A percentile compares a stretch with the other conserved stretches of the same genome.
Conservation (phyloP, 768 basidiomycete species). For the Mycena capillaripes region DNA sequence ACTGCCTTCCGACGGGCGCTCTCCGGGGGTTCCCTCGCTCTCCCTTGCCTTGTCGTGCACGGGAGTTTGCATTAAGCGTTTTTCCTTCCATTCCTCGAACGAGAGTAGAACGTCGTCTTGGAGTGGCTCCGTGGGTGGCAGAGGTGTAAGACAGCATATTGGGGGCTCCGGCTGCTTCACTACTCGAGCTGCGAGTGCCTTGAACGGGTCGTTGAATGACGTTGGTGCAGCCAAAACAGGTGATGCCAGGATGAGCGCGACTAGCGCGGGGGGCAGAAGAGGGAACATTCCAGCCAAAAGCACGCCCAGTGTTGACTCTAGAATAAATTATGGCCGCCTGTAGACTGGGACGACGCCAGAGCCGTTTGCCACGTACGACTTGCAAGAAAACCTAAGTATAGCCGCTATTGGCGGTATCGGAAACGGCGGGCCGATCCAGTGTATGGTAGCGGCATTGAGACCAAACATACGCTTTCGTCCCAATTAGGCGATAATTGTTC, state of each 20-base stretch:
- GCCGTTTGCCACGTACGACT: constrained; percentile 28
- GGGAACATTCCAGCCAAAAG: constrained; percentile 21
- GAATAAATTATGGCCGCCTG: constrained; percentile 7
- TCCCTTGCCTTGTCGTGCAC: constrained; percentile 44
- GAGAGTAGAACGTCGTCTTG: constrained; percentile 80
- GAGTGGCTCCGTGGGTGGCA: constrained; percentile 59
- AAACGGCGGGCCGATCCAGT: not conserved
- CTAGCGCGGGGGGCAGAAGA: constrained; percentile 21
- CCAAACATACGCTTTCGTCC: constrained; percentile 25
- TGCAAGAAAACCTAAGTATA: not conserved
- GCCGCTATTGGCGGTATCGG: not conserved
- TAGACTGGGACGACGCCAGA: not conserved
- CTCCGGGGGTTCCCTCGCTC: constrained; percentile 37
- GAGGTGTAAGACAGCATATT: constrained; percentile 77
- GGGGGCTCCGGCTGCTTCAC: constrained; percentile 68
- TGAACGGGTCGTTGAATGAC: constrained; percentile 72
- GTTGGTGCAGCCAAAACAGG: constrained; percentile 48
- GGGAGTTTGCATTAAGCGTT: constrained; percentile 61
- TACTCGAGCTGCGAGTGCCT: constrained; percentile 63
- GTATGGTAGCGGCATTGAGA: not conserved
- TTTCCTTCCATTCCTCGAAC: constrained; percentile 92
- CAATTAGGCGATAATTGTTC: constrained; percentile 24
- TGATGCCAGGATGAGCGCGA: constrained; percentile 29
- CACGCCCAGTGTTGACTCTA: not conserved
- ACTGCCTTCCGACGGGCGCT: constrained; percentile 6